Conservation (phyloP, 805 yeast genomes). For the Starmerella kuoi region DNA sequence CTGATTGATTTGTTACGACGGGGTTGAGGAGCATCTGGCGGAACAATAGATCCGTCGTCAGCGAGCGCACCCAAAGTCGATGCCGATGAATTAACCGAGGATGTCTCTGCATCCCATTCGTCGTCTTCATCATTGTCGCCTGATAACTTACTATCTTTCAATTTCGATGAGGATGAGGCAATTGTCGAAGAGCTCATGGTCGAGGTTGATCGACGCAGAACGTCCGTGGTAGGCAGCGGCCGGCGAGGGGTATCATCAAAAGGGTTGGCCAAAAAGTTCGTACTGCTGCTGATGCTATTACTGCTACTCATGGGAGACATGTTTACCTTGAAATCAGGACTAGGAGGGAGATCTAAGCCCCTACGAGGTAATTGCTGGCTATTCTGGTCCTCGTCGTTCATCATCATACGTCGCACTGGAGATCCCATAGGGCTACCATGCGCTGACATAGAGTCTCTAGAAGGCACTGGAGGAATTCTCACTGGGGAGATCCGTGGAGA, state of each 20-base stretch:
- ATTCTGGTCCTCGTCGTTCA: constrained; percentile 5
- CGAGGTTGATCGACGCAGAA: constrained; percentile 13
- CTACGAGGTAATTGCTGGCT: constrained; percentile 1
- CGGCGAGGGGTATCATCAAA: constrained; percentile 4
- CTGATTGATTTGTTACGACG: constrained; percentile 56
- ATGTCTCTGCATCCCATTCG: constrained; percentile 8
- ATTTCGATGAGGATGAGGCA: constrained; percentile 2
- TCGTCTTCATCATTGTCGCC: constrained; percentile 12
- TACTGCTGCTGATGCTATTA: neutral
- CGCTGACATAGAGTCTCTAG: constrained; percentile 7
- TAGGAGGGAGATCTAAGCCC: constrained; percentile 1
- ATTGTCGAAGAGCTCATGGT: constrained; percentile 14
- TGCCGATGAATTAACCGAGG: constrained; percentile 6
- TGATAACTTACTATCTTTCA: constrained; percentile 1
- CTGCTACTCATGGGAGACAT: neutral
- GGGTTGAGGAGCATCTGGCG: constrained; percentile 32
- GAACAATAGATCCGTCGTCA: constrained; percentile 12
- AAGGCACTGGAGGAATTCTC: constrained; percentile 12
- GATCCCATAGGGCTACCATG: constrained; percentile 20
- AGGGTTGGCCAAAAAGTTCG: neutral
- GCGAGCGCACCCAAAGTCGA: constrained; percentile 10
- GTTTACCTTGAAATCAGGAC: constrained; percentile 5
- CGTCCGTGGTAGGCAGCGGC: constrained; percentile 10
- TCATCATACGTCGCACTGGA: constrained; percentile 18
- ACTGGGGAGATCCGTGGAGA: constrained; percentile 20